Percentiles rank a stretch among this genome's conserved stretches.
phyloP scores from a whole-genome alignment of 768 basidiomycete species.

The Gloeostereum incarnatum region DNA sequence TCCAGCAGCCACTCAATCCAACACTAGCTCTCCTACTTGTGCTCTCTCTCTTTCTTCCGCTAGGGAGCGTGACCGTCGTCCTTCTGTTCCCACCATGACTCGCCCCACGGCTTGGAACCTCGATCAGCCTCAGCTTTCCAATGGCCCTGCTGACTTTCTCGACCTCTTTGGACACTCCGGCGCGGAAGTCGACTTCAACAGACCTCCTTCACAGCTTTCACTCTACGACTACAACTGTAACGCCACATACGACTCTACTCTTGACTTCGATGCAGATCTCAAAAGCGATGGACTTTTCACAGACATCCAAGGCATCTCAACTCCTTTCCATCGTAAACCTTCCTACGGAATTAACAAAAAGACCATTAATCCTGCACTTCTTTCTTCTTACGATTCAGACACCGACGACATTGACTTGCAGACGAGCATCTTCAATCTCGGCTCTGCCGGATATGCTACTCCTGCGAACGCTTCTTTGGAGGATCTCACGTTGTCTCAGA shows the following conservation, averaged over 20 bases:
- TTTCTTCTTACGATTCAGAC: slow-evolving; percentile 1
- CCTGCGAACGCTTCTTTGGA: slow-evolving; percentile 5
- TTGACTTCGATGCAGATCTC: slow-evolving; percentile 6
- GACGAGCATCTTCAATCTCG: background rate
- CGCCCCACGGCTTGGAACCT: slow-evolving; percentile 7
- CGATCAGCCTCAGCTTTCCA: slow-evolving; percentile 2
- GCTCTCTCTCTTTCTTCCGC: slow-evolving; percentile 4
- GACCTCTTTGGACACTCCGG: slow-evolving; percentile 3
- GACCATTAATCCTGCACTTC: background rate
- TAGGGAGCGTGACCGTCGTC: slow-evolving; percentile 10
- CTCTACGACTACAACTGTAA: slow-evolving; percentile 13
- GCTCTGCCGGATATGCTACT: slow-evolving; percentile 5
- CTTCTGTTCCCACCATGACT: slow-evolving; percentile 12
- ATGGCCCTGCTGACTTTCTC: slow-evolving; percentile 1
- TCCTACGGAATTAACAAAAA: slow-evolving; percentile 1
- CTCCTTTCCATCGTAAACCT: slow-evolving; percentile 4
- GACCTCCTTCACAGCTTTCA: slow-evolving; percentile 15
- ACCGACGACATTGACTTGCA: background rate
- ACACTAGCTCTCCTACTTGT: slow-evolving; percentile 9
- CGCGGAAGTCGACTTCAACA: slow-evolving; percentile 11
- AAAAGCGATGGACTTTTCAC: slow-evolving; percentile 3
- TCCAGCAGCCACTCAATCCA: slow-evolving; percentile 8
- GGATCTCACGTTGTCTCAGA: background rate
- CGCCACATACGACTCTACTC: slow-evolving; percentile 4
- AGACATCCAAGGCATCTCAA: slow-evolving; percentile 6